Evolutionary conservation across 1,284 basidiomycete species (phyloP).

Genomic region (Cryptococcus wingfieldii): DNA sequence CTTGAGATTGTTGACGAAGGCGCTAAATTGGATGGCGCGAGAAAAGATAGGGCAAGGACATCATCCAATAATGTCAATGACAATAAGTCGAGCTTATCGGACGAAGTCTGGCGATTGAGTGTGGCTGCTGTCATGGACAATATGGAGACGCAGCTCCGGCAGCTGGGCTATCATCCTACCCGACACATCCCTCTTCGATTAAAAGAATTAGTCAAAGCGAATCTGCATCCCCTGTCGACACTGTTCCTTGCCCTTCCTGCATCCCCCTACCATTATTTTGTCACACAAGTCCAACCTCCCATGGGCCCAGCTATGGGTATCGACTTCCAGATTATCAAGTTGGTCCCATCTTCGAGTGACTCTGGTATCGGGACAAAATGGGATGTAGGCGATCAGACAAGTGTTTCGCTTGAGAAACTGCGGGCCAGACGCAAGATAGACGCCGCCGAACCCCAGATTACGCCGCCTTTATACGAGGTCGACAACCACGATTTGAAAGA

Average conservation of each 20-base stretch:
- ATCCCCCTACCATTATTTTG: constrained; percentile 35
- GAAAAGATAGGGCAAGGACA: constrained; percentile 22
- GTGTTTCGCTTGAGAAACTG: constrained; percentile 26
- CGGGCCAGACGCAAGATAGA: constrained; percentile 15
- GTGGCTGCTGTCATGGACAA: constrained; percentile 41
- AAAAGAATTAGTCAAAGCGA: constrained; percentile 37
- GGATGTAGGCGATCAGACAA: constrained; percentile 29
- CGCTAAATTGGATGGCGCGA: constrained; percentile 21
- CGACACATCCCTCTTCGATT: constrained; percentile 35
- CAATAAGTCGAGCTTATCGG: constrained; percentile 27
- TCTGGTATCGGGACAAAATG: constrained; percentile 30
- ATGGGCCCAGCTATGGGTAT: constrained; percentile 17
- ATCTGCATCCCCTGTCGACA: constrained; percentile 35
- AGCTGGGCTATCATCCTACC: constrained; percentile 33
- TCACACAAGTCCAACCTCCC: constrained; percentile 24
- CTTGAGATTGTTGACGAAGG: constrained; percentile 41
- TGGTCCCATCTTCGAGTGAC: constrained; percentile 31
- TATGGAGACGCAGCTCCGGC: constrained; percentile 37
- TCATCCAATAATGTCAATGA: constrained; percentile 33
- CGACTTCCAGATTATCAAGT: constrained; percentile 37
- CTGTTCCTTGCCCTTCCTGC: constrained; percentile 40
- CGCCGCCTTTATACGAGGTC: constrained; percentile 23
- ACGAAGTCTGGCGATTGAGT: constrained; percentile 36
- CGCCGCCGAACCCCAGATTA: background rate
- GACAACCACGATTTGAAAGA: constrained; percentile 37